Conservation (phyloP, 495 filamentous ascomycete genomes). For the Lichina pygmaea region DNA sequence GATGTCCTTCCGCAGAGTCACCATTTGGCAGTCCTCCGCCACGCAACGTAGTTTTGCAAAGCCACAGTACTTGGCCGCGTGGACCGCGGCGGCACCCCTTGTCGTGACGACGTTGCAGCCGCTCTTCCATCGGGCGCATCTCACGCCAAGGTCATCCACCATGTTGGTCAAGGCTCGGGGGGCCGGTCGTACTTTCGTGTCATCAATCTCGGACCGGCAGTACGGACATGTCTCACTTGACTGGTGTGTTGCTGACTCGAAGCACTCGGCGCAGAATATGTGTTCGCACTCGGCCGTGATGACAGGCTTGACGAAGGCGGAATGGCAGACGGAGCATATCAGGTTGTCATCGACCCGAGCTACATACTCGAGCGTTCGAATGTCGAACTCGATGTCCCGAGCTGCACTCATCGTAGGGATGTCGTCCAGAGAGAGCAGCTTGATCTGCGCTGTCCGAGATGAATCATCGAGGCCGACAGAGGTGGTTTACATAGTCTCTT, state of each 20-base stretch:
- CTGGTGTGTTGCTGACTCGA: slow-evolving; percentile 20
- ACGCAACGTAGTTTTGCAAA: slow-evolving; percentile 40
- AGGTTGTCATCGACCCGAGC: slow-evolving; percentile 45
- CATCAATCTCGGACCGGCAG: slow-evolving; percentile 9
- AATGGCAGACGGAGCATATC: slow-evolving; percentile 62
- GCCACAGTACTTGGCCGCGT: slow-evolving; percentile 50
- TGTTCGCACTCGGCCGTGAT: slow-evolving; percentile 40
- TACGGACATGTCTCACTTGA: slow-evolving; percentile 19
- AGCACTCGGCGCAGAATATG: slow-evolving; percentile 48
- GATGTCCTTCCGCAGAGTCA: slow-evolving; percentile 22
- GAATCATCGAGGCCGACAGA: no score
- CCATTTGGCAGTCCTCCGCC: slow-evolving; percentile 9
- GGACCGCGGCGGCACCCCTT: slow-evolving; percentile 40
- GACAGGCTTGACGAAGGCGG: slow-evolving; percentile 44
- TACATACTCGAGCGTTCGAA: slow-evolving; percentile 44
- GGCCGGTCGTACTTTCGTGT: background rate
- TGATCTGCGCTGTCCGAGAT: no score
- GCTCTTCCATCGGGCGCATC: slow-evolving; percentile 32
- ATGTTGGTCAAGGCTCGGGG: slow-evolving; percentile 26
- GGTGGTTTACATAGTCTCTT: no score
- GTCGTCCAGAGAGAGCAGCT: slow-evolving; percentile 17
- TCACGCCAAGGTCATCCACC: slow-evolving; percentile 49
- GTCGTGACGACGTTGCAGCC: slow-evolving; percentile 37
- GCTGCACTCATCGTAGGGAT: slow-evolving; percentile 23
- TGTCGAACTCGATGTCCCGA: slow-evolving; percentile 21